A percentile compares a stretch with the other conserved stretches of the same genome.
Evolutionary conservation across 768 basidiomycete species (phyloP).

Genomic region (Leccinum disarticulatum): DNA sequence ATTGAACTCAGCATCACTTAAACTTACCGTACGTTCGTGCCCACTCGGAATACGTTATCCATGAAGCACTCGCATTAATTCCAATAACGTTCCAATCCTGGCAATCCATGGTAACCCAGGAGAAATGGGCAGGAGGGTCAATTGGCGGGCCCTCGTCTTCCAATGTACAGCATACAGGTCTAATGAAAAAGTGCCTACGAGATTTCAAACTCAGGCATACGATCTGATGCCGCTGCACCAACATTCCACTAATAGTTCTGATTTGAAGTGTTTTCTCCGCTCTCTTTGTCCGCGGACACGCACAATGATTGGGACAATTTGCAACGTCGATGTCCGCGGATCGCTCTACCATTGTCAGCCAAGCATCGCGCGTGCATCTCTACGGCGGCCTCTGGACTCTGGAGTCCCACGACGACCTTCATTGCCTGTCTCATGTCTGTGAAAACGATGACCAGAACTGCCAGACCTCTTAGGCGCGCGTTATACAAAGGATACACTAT

Average conservation of each 20-base stretch:
- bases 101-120: neutral
- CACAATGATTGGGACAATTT: neutral
- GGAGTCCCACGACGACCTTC: neutral
- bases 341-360: neutral
- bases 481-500: neutral
- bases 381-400: neutral
- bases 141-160: neutral
- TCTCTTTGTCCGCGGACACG: neutral
- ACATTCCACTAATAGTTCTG: neutral
- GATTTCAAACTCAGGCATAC: too few species aligned
- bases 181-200: too few species aligned
- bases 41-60: slow-evolving; percentile 1
- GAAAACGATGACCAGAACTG: neutral
- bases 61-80: neutral
- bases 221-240: neutral
- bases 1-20: neutral
- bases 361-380: neutral
- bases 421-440: neutral
- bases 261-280: neutral
- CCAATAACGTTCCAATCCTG: neutral
- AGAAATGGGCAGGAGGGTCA: neutral
- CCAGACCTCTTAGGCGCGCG: neutral
- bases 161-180: neutral
- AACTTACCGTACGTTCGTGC: slow-evolving; percentile 8
- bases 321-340: neutral